phyloP scores from a whole-genome alignment of 164 flowering plant species.

The Buxus sempervirens region DNA sequence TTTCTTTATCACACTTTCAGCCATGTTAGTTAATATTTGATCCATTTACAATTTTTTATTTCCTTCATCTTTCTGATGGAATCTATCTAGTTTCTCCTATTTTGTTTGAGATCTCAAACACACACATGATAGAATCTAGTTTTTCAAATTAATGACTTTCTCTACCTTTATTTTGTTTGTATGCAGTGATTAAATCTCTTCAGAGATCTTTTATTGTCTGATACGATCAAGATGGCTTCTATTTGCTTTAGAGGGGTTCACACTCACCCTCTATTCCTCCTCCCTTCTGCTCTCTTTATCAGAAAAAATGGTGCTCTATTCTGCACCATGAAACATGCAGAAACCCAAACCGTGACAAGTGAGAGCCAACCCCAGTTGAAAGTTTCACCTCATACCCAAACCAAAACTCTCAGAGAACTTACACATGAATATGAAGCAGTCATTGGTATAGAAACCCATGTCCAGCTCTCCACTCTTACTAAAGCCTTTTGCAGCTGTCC shows the following conservation, averaged over 20 bases:
- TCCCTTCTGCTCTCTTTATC: conserved; percentile 33
- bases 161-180: neutral
- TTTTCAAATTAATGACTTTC: neutral
- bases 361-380: conserved; percentile 29
- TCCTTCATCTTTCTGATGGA: too few relatives aligned
- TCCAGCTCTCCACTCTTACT: conserved; percentile 74
- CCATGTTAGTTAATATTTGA: too few relatives aligned
- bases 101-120: too few relatives aligned
- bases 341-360: conserved; percentile 34
- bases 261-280: conserved; percentile 29
- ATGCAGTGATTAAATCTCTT: neutral
- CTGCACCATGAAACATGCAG: conserved; percentile 43
- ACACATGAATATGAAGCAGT: conserved; percentile 65
- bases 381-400: conserved; percentile 18
- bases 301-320: conserved; percentile 35
- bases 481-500: conserved; percentile 89
- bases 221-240: conserved; percentile 44
- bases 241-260: conserved; percentile 52
- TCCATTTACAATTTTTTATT: too few relatives aligned
- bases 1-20: too few relatives aligned
- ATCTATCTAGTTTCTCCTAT: too few relatives aligned
- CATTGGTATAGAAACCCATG: conserved; percentile 95
- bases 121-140: neutral
- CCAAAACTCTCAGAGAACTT: conserved; percentile 30
- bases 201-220: neutral